Percentiles rank a stretch among this genome's conserved stretches.
These are phyloP conservation scores for Syzygium grande DNA, from an alignment of 345 rosid species.

Conservation along the genomic window DNA sequence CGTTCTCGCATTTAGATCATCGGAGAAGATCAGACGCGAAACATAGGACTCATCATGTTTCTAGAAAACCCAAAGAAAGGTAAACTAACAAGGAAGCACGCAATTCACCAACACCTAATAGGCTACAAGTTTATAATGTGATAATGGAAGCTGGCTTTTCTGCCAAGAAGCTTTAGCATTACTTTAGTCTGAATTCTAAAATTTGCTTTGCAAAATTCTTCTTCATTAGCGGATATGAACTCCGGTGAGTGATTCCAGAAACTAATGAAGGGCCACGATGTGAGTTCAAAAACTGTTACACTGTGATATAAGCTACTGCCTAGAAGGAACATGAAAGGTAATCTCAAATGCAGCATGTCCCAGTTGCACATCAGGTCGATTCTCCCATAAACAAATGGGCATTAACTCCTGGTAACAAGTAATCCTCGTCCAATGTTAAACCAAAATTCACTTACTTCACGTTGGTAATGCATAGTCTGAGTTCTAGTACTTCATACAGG, in stretches of 20 bases:
- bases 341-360: neutral
- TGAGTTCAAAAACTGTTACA: neutral
- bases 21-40: too few species aligned
- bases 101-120: neutral
- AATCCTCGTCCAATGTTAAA: neutral
- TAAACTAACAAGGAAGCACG: neutral
- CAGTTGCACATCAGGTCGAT: neutral
- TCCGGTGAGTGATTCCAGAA: neutral
- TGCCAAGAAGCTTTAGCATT: neutral
- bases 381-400: neutral
- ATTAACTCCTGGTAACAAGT: neutral
- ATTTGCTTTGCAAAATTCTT: neutral
- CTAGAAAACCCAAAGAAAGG: neutral
- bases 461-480: neutral
- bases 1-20: neutral
- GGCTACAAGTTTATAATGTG: neutral
- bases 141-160: neutral
- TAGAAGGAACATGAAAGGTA: neutral
- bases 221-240: neutral
- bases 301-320: neutral
- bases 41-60: neutral
- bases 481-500: neutral
- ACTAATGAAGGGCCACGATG: neutral
- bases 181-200: neutral
- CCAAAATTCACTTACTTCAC: neutral